phyloP scores from a whole-genome alignment of 768 basidiomycete genomes.

The Russula sp. region DNA sequence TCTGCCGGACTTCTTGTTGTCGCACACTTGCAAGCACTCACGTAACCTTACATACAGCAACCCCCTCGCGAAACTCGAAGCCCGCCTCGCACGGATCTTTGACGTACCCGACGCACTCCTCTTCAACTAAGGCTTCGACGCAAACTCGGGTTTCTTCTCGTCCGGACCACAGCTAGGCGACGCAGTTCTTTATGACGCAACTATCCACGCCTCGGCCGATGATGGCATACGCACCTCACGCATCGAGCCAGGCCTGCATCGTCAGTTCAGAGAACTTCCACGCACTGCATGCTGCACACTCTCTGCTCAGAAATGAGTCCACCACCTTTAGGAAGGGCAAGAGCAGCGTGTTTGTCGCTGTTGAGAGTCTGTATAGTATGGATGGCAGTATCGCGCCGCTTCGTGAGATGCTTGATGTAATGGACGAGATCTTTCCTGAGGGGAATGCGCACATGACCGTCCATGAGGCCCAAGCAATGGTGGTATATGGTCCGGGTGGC shows the following conservation, averaged over 20 bases:
- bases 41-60: slow-evolving; percentile 74
- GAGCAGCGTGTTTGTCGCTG: slow-evolving; percentile 62
- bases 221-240: slow-evolving; percentile 63
- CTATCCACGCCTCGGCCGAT: slow-evolving; percentile 87
- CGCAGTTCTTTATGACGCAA: slow-evolving; percentile 73
- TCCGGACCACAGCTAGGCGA: slow-evolving; percentile 74
- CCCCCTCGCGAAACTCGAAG: slow-evolving; percentile 65
- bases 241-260: slow-evolving; percentile 27
- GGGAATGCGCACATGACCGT: too few relatives aligned
- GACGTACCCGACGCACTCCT: slow-evolving; percentile 57
- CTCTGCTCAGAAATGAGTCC: slow-evolving; percentile 42
- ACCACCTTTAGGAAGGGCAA: slow-evolving; percentile 59
- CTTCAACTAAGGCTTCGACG: slow-evolving; percentile 91
- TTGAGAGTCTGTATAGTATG: slow-evolving; percentile 93
- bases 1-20: too few relatives aligned
- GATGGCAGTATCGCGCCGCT: slow-evolving; percentile 78
- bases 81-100: slow-evolving; percentile 56
- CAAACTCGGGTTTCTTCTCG: too few relatives aligned
- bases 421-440: too few relatives aligned
- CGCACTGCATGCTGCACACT: slow-evolving; percentile 45
- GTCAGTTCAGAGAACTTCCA: slow-evolving; percentile 65
- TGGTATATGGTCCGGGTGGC: too few relatives aligned
- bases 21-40: too few relatives aligned
- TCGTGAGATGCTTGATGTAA: too few relatives aligned
- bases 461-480: too few relatives aligned